Base-by-base conservation (phyloP, 768 basidiomycete species). In the Hydnum rufescens region DNA sequence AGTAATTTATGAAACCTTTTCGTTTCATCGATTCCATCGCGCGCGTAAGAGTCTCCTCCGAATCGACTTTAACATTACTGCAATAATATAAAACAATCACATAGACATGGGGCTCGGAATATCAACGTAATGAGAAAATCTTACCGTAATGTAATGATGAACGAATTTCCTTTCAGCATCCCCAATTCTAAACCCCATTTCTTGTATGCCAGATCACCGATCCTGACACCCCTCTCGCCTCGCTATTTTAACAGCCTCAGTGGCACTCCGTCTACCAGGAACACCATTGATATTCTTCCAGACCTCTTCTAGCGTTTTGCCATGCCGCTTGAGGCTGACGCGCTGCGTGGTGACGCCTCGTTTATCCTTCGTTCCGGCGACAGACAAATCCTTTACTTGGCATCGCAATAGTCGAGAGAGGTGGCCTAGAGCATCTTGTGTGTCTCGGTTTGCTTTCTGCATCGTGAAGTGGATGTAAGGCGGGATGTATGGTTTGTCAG, bases 361-460 rank as follows among this genome's bases (percentile, higher is more conserved):
- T 63, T 97, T 99, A 67, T 99, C 95, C 63, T 99, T 99, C 4
- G 95, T 99, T 0, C 95, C 95, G 3, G 90, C 87, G 25, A 90
- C 82, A 23, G 80, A 77, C 4, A 99, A 70, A 60, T 93, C 87
- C 65, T 83, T 89, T 49, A 77, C 64, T 23, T 70, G 76, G 54
- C 80, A 77, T 55, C 82, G 79, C n/a, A 96, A 69, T 29, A 74
- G 71, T 13, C 89, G 78, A 18, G 85, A 71, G 30, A 99, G 67
- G 59, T 92, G 72, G 1, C 76, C 71, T 22, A 99, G 75, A 1
- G 87, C 88, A 61, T 97, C 95, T 61, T 95, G 90, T 2, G 89
- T 95, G 61, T 99, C 95, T 42, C 95, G 80, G 62, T 99, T 99
- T 22, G 90, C 86, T 67, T 99, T 99, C 62, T 93, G 90, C 31